Base-by-base conservation (phyloP, 345 rosid genomes). In the Lepidium sativum region DNA sequence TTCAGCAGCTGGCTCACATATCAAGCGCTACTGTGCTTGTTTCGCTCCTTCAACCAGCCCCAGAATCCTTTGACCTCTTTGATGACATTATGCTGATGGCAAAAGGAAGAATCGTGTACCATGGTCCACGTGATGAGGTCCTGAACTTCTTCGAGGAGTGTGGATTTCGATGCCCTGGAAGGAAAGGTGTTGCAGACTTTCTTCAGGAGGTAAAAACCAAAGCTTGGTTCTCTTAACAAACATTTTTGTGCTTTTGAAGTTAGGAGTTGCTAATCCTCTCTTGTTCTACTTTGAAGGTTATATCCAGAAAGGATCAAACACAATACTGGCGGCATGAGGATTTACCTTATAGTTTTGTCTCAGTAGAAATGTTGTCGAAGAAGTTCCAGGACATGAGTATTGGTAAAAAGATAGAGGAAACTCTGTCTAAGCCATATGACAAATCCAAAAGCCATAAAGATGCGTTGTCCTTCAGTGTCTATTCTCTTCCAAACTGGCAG, bases 21-120 rank as follows among this genome's bases (percentile, higher is more conserved):
- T 53, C 83, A 6, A 59, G 79, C 8, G 87, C 78, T 66, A 88
- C 97, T 8, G 76, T 84, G 23, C 49, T 84, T 52, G 81, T 88
- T 61, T 87, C 96, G 0, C 91, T 91, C 25, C 91, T 88, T 18
- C 97, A 91, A 65, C 96, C 94, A 6, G 87, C 96, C 6, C 94
- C 94, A 2, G 92, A 88, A 61, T 86, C 96, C 2, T 91, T 78
- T 25, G 75, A 81, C 57, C 83, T 88, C 23, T 91, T 91, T 31
- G 91, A 91, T 74, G 91, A 91, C 48, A 61, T 87, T 18, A 82
- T 90, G 60, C 82, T 87, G 31, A 65, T 85, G 53, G 86, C 94
- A 5, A 95, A 91, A 32, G 91, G 97, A 5, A 80, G 63, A 57
- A 74, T 91, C 27, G 83, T 88, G 32, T 91, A 88, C 55, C 94